These are phyloP conservation scores for Cordyceps cicadae DNA, from an alignment of 2,329 filamentous ascomycete genomes.

Conservation along the genomic window DNA sequence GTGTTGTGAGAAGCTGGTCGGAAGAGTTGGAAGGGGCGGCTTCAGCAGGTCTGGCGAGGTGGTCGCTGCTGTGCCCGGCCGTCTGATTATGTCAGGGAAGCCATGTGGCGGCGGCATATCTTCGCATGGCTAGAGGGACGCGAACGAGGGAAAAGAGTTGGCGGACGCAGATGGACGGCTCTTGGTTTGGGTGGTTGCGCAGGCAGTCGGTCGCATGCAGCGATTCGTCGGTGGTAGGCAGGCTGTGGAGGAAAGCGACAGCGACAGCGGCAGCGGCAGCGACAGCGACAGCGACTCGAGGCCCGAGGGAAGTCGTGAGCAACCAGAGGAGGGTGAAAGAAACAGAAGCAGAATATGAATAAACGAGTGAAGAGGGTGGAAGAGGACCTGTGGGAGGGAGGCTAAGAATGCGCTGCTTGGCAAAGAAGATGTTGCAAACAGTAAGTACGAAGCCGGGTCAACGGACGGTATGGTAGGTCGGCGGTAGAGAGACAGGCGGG, in stretches of 20 bases:
- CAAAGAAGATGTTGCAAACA: background rate
- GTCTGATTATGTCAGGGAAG: conserved; percentile 20
- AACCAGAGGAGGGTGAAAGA: background rate
- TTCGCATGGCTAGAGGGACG: conserved; percentile 19
- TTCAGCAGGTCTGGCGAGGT: conserved; percentile 18
- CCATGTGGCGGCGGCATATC: conserved; percentile 22
- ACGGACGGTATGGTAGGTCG: background rate
- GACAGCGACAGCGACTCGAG: background rate
- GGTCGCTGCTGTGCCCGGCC: conserved; percentile 14
- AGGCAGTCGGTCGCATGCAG: conserved; percentile 2
- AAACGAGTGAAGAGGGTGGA: background rate
- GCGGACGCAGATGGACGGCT: background rate
- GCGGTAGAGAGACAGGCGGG: background rate
- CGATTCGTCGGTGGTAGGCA: background rate
- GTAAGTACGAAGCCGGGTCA: background rate
- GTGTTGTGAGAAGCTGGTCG: conserved; percentile 21
- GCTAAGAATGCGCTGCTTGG: background rate
- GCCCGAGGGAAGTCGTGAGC: background rate
- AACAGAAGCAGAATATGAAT: background rate
- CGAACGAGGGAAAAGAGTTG: background rate
- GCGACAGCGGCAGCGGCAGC: too few species aligned
- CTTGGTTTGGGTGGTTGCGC: background rate
- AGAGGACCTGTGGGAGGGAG: background rate
- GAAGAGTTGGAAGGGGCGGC: conserved; percentile 26
- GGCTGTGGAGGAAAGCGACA: background rate